Base-by-base conservation (phyloP, 1,139 yeast genomes). In the Taiozyma sp. region DNA sequence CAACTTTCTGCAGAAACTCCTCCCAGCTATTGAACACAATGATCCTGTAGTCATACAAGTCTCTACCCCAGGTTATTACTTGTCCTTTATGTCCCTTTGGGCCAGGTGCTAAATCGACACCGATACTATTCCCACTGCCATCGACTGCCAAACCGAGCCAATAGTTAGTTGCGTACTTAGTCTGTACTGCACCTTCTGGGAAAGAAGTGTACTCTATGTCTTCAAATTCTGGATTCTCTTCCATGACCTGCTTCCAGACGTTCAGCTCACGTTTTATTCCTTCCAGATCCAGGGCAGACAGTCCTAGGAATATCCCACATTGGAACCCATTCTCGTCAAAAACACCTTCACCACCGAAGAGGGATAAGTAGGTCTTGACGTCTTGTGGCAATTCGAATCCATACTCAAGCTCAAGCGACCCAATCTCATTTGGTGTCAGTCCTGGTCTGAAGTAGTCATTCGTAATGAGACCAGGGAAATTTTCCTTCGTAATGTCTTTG, bases 81-180 rank as follows among this genome's bases (percentile, higher is more conserved):
- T 82, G 88, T 26, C 88, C 87, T 76, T 81, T 74, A 55, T 66
- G 66, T 44, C 88, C 88, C 35, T 67, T 69, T 28, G 83, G 79
- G 4, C 85, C 85, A 0, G 88, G 87, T 3, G 81, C 76, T 49
- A 82, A 69, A 66, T 82, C 88, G 45, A 82, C 61, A 3, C 85
- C 88, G 53, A 82, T 69, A 64, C 80, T 80, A 61, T 82, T 82
- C 42, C 88, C 88, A 51, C 70, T 74, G 49, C 71, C 74, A 63
- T 82, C 88, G 58, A 75, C 78, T 30, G 77, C 74, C 50, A 82
- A 64, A 10, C 85, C 84, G 47, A 82, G 70, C 88, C 87, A 82
- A 26, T 48, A 35, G 8, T 80, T 77, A 48, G 76, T 75, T 61
- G 76, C 77, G 56, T 81, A 81, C 48, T 69, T 69, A 28, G 80